A percentile compares a stretch with the other conserved stretches of the same genome.
Conservation (phyloP, 352 stramenopile species). For the Phytophthora niederhauseri region DNA sequence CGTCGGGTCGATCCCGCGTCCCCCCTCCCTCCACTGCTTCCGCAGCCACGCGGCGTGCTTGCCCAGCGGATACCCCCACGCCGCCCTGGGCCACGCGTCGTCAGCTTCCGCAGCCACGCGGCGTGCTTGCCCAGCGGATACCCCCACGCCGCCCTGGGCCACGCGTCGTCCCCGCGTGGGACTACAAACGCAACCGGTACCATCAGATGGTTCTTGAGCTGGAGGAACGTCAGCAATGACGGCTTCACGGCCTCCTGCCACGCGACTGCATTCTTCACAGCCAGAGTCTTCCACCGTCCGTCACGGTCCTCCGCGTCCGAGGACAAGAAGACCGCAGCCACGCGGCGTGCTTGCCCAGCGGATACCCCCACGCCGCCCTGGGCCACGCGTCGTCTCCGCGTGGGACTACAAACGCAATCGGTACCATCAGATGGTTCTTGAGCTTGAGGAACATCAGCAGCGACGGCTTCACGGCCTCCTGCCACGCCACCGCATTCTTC, state of each 20-base stretch:
- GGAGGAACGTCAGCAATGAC: not conserved
- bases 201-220: slow-evolving; percentile 1
- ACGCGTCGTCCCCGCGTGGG: not conserved
- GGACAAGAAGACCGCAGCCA: too few species aligned
- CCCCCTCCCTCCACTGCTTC: not conserved
- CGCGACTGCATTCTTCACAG: not conserved
- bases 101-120: slow-evolving; percentile 2
- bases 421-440: slow-evolving; percentile 3
- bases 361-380: slow-evolving; percentile 10
- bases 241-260: slow-evolving; percentile 7
- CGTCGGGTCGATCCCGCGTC: slow-evolving; percentile 1
- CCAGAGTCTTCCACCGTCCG: not conserved
- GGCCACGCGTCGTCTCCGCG: not conserved
- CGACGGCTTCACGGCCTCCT: not conserved
- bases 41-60: slow-evolving; percentile 1
- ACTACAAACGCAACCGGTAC: slow-evolving; percentile 2
- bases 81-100: not conserved
- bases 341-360: not conserved
- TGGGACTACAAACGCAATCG: not conserved
- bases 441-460: slow-evolving; percentile 1
- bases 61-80: slow-evolving; percentile 11
- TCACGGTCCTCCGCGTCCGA: too few species aligned
- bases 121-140: slow-evolving; percentile 3
- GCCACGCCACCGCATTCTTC: slow-evolving; percentile 2
- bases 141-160: slow-evolving; percentile 10